Evolutionary conservation across 2,329 filamentous ascomycete genomes (phyloP).

Genomic region (Clarireedia paspali): DNA sequence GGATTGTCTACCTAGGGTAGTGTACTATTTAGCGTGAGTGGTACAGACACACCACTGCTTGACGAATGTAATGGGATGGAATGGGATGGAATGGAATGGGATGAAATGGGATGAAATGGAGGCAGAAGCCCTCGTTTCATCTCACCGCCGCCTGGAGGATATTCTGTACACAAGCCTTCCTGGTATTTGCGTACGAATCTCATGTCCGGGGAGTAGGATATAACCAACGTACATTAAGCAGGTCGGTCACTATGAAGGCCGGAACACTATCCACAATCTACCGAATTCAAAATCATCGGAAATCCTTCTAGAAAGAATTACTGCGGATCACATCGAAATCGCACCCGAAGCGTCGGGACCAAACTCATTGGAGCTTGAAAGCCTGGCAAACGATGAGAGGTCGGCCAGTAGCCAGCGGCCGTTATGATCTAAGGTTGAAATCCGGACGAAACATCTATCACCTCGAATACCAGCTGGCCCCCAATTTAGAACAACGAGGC

Average conservation of each 20-base stretch:
- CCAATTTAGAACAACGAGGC: conserved; percentile 1
- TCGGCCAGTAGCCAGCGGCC: background rate
- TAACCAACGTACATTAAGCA: background rate
- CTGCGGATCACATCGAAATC: conserved; percentile 3
- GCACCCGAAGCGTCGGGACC: conserved; percentile 8
- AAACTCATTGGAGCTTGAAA: background rate
- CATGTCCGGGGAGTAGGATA: background rate
- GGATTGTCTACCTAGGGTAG: background rate
- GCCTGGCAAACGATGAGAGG: background rate
- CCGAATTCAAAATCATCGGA: conserved; percentile 1
- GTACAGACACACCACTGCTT: background rate
- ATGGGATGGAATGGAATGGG: too few species aligned
- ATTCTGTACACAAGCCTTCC: too few species aligned
- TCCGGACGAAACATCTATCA: conserved; percentile 5
- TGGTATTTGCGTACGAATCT: background rate
- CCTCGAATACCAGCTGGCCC: conserved; percentile 1
- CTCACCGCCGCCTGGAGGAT: background rate
- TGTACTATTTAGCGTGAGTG: background rate
- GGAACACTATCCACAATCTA: background rate
- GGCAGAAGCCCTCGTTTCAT: background rate
- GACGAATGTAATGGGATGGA: too few species aligned
- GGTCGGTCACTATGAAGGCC: background rate
- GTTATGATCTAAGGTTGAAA: background rate
- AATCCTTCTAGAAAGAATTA: conserved; percentile 9
- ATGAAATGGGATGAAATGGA: background rate